Evolutionary conservation across 2,329 filamentous ascomycete species (phyloP).

Genomic region (Thielaviopsis cerberus): DNA sequence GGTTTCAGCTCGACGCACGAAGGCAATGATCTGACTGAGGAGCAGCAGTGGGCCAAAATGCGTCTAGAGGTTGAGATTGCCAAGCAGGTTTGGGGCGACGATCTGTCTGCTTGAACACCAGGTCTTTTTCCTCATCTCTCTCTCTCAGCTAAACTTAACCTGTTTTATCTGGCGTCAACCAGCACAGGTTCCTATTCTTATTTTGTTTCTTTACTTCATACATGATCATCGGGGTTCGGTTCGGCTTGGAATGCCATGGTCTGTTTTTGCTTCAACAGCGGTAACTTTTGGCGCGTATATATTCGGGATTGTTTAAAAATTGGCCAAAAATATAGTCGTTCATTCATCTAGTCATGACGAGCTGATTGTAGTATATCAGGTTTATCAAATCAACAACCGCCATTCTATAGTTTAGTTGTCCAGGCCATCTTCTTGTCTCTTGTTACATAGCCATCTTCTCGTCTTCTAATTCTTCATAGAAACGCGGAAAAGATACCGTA

Average conservation of each 20-base stretch:
- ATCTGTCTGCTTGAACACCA: background rate
- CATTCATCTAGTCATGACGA: background rate
- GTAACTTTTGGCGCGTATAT: background rate
- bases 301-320: background rate
- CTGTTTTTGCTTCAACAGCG: background rate
- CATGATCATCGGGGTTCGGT: background rate
- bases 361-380: too few species aligned
- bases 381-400: too few species aligned
- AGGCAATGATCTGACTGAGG: constrained; percentile 44
- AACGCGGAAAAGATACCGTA: constrained; percentile 51
- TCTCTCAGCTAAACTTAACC: background rate
- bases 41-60: constrained; percentile 55
- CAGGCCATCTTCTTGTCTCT: too few species aligned
- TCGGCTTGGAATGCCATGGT: background rate
- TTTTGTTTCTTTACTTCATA: background rate
- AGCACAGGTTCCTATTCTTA: background rate
- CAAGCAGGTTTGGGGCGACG: constrained; percentile 38
- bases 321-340: too few species aligned
- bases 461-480: constrained; percentile 23
- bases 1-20: constrained; percentile 46
- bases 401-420: too few species aligned
- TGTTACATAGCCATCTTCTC: too few species aligned
- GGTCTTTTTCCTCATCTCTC: background rate
- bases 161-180: background rate
- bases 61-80: constrained; percentile 49